Evolutionary conservation across 116 monocot genomes (phyloP).

Genomic region (Phalaenopsis hybrid): DNA sequence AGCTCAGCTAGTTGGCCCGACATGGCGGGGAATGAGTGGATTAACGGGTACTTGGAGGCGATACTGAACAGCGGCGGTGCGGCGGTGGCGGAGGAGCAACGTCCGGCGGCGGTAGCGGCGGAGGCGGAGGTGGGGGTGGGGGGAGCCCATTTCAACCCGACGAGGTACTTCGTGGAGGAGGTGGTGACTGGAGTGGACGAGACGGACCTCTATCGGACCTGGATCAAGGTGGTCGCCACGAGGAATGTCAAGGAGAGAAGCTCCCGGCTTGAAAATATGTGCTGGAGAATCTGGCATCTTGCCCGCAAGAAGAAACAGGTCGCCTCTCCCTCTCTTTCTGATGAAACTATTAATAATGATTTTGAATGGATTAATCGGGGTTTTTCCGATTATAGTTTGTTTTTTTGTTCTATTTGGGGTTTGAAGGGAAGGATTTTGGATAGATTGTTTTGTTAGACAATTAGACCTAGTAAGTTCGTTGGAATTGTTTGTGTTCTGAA

Average conservation of each 20-base stretch:
- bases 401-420: too few species aligned
- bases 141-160: conserved; percentile 55
- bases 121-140: conserved; percentile 17
- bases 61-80: conserved; percentile 63
- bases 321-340: background rate
- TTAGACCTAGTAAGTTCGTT: background rate
- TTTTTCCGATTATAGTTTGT: too few species aligned
- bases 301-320: conserved; percentile 87
- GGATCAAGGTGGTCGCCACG: conserved; percentile 94
- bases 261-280: conserved; percentile 81
- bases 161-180: conserved; percentile 91
- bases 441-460: too few species aligned
- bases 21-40: conserved; percentile 93
- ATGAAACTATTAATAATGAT: background rate
- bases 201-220: conserved; percentile 80
- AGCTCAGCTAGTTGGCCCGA: too few species aligned
- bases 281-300: conserved; percentile 95
- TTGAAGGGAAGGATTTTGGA: too few species aligned
- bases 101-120: conserved; percentile 4
- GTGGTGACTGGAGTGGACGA: conserved; percentile 80
- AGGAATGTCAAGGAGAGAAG: conserved; percentile 66
- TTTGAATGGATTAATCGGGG: too few species aligned
- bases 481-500: background rate
- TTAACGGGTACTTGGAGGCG: conserved; percentile 94
- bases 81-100: conserved; percentile 26